These are phyloP conservation scores for Blastocystis hominis DNA, from an alignment of 352 stramenopile species.

Conservation along the genomic window DNA sequence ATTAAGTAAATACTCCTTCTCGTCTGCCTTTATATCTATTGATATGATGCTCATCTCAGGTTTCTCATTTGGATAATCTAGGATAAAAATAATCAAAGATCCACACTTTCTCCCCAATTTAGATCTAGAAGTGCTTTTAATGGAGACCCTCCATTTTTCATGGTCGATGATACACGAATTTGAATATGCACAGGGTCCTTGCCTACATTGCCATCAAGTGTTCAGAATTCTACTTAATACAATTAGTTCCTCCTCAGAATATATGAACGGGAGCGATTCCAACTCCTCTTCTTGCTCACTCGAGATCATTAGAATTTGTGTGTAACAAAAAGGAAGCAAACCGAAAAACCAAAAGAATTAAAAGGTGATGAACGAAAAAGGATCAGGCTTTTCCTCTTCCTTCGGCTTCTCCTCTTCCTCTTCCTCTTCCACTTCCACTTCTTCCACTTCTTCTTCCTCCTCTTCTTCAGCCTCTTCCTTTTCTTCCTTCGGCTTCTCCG, in stretches of 20 bases:
- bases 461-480: neutral
- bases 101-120: neutral
- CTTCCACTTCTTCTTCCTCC: neutral
- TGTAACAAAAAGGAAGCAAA: neutral
- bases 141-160: neutral
- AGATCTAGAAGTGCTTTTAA: slow-evolving; percentile 47
- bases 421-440: neutral
- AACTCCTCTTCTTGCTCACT: slow-evolving; percentile 31
- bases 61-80: slow-evolving; percentile 44
- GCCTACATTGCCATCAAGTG: neutral
- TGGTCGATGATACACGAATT: neutral
- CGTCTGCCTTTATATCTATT: slow-evolving; percentile 14
- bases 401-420: neutral
- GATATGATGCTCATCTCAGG: neutral
- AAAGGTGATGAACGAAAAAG: slow-evolving; percentile 29
- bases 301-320: neutral
- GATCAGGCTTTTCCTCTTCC: neutral
- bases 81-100: neutral
- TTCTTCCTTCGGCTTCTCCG: neutral
- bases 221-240: neutral
- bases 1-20: neutral
- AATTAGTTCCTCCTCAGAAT: slow-evolving; percentile 16
- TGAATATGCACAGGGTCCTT: slow-evolving; percentile 28
- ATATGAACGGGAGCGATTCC: neutral
- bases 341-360: slow-evolving; percentile 12